These are phyloP conservation scores for Chamaecyparis obtusa DNA, from an alignment of 75 land plant genomes.

Conservation along the genomic window DNA sequence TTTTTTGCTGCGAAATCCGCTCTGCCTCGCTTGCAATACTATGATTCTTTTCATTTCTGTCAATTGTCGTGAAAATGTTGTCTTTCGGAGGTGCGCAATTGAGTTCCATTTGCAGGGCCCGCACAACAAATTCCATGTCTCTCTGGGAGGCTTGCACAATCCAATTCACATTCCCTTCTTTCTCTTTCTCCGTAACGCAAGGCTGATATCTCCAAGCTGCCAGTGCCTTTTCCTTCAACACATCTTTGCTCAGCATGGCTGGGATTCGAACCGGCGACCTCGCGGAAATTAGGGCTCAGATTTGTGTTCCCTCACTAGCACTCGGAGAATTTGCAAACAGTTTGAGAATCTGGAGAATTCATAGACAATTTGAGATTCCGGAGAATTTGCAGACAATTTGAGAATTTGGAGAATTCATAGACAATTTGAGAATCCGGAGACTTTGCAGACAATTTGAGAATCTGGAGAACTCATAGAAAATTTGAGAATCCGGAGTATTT, in stretches of 20 bases:
- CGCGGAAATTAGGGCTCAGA: no score
- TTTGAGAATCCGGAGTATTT: no score
- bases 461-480: no score
- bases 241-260: neutral
- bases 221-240: neutral
- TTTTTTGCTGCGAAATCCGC: neutral
- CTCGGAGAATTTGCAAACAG: no score
- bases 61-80: neutral
- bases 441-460: no score
- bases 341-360: no score
- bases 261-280: neutral
- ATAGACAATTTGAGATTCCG: no score
- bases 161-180: neutral
- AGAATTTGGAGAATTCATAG: no score
- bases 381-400: no score
- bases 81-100: neutral
- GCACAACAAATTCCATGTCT: neutral
- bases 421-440: no score
- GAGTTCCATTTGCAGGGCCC: neutral
- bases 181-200: neutral
- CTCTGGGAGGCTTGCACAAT: neutral
- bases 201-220: neutral
- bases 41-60: neutral
- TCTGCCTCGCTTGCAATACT: neutral
- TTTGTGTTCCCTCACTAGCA: no score